phyloP scores from a whole-genome alignment of 352 stramenopile genomes.

The Pythium chondricola region DNA sequence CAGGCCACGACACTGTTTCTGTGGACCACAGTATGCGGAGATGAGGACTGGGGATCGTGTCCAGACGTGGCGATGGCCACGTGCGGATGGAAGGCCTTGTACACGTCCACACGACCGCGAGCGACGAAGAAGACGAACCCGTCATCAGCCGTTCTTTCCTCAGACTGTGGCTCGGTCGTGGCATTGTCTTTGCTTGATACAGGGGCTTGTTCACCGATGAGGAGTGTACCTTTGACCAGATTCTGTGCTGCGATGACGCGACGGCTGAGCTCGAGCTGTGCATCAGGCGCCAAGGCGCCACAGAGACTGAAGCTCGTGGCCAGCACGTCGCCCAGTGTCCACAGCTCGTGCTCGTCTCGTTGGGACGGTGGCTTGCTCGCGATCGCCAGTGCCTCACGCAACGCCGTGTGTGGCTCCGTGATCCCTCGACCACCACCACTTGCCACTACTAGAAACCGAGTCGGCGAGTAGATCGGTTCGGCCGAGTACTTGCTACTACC shows the following conservation, averaged over 20 bases:
- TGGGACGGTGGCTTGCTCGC: conserved; percentile 1
- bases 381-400: conserved; percentile 23
- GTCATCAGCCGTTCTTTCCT: no score
- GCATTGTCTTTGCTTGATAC: no score
- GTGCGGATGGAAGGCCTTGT: conserved; percentile 23
- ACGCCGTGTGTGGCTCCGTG: background rate
- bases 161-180: no score
- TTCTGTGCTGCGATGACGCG: conserved; percentile 21
- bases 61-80: no score
- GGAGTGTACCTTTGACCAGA: conserved; percentile 11
- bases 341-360: conserved; percentile 32
- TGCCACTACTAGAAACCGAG: conserved; percentile 2
- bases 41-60: no score
- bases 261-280: conserved; percentile 27
- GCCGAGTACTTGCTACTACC: conserved; percentile 1
- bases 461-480: conserved; percentile 6
- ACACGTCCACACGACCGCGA: conserved; percentile 13
- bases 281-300: conserved; percentile 26
- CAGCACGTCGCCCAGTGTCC: conserved; percentile 38
- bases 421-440: background rate
- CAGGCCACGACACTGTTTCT: conserved; percentile 19
- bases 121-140: conserved; percentile 25
- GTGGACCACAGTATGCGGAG: no score
- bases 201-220: conserved; percentile 12
- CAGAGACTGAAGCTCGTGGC: conserved; percentile 36